A percentile compares a stretch with the other conserved stretches of the same genome.
phyloP scores from a whole-genome alignment of 352 stramenopile genomes.

The Phytophthora melonis region DNA sequence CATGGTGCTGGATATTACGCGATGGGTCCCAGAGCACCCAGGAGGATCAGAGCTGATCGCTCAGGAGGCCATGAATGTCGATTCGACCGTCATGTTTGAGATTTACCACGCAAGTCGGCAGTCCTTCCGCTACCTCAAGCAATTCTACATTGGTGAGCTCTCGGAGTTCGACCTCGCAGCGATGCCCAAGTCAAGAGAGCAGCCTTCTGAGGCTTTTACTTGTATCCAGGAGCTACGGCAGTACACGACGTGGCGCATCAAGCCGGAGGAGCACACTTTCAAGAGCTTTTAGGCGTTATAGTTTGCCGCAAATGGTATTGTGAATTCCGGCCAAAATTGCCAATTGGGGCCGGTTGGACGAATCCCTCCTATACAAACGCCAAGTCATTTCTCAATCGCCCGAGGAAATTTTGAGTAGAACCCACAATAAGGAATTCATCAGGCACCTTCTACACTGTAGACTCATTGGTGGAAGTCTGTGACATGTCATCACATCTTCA shows the following conservation, averaged over 20 bases:
- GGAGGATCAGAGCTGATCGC: slow-evolving; percentile 87
- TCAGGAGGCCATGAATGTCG: slow-evolving; percentile 87
- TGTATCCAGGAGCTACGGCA: slow-evolving; percentile 83
- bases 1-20: slow-evolving; percentile 91
- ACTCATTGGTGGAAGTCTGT: too few relatives aligned
- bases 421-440: too few relatives aligned
- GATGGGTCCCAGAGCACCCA: slow-evolving; percentile 90
- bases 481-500: too few relatives aligned
- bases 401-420: too few relatives aligned
- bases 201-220: slow-evolving; percentile 70
- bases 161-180: slow-evolving; percentile 60
- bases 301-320: too few relatives aligned
- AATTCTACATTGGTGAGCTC: slow-evolving; percentile 93
- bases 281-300: slow-evolving; percentile 76
- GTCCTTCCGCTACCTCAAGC: slow-evolving; percentile 92
- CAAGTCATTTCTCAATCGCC: too few relatives aligned
- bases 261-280: slow-evolving; percentile 66
- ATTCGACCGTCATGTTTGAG: slow-evolving; percentile 93
- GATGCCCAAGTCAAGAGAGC: slow-evolving; percentile 60
- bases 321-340: too few relatives aligned
- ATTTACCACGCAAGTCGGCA: slow-evolving; percentile 93
- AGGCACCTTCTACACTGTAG: too few relatives aligned
- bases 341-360: too few relatives aligned
- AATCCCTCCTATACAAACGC: too few relatives aligned
- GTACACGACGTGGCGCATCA: slow-evolving; percentile 86